Evolutionary conservation across 768 basidiomycete species (phyloP), one percentile per base, ranked within the genome.

Genomic region (Psilocybe sp.): DNA sequence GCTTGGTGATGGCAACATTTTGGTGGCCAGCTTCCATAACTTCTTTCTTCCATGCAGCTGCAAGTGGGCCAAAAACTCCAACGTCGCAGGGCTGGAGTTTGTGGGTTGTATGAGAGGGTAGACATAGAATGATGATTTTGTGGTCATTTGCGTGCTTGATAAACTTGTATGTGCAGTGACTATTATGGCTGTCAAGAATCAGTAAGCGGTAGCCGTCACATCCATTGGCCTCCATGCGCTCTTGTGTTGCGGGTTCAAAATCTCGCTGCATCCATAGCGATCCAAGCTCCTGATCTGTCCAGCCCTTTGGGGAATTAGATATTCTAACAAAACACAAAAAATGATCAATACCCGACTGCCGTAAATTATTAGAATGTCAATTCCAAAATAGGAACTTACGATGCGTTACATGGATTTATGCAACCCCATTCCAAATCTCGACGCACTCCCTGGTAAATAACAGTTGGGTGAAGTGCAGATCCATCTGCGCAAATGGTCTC

Each of bases 401-500:
- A 66, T 1, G 65, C 64, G 54, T 64, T 49, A 46, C 54, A 59
- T 13, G 65, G 63, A 53, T 68, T 66, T 35, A 61, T 48, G 12
- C 44, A 13, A 13, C 46, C 50, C 62, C 62, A 68, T 45, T 52
- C 59, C 9, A 59, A 38, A 42, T 63, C 57, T n/a, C 44, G 16
- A 3, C 51, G 47, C 37, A 55, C 56, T 5, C 64, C 72, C 37
- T 72, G 43, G 50, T 73, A 76, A 34, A 79, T 66, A 20, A 78
- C 65, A 7, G 60, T 60, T 3, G 76, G 73, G 12, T 44, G 54
- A 4, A 75, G 42, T 8, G 58, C 59, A 2, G 60, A 51, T 5
- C 77, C 75, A 64, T 75, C 74, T 9, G 78, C 71, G 44, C 68
- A 73, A 4, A 75, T 56, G 44, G 65, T 63, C 53, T 79, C 74